These are phyloP conservation scores for Rhodotorula sp. DNA, from an alignment of 1,284 basidiomycete genomes.

Conservation along the genomic window DNA sequence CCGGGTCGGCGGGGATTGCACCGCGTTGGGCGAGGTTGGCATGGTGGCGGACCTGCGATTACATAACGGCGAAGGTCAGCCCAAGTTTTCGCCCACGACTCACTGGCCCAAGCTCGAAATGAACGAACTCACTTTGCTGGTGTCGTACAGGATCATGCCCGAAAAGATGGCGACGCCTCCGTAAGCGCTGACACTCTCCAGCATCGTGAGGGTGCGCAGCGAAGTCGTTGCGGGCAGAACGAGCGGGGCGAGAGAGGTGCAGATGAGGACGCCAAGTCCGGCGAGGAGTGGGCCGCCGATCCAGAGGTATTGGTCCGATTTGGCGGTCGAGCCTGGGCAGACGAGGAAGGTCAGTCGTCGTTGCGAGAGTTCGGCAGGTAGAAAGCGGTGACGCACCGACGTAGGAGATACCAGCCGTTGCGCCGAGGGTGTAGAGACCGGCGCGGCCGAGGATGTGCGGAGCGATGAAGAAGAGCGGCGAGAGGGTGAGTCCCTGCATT, in stretches of 20 bases:
- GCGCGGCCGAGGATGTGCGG: slow-evolving; percentile 85
- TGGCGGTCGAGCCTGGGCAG: slow-evolving; percentile 66
- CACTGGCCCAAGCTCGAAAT: no score
- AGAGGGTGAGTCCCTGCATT: slow-evolving; percentile 78
- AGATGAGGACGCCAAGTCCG: slow-evolving; percentile 76
- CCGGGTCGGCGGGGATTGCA: slow-evolving; percentile 65
- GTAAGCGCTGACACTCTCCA: slow-evolving; percentile 71
- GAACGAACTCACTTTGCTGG: slow-evolving; percentile 51
- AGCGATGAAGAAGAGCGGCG: slow-evolving; percentile 77
- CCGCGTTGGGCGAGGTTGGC: slow-evolving; percentile 72
- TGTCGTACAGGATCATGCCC: slow-evolving; percentile 82
- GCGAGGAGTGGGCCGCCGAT: slow-evolving; percentile 65
- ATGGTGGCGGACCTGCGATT: slow-evolving; percentile 73
- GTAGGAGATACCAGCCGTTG: slow-evolving; percentile 72
- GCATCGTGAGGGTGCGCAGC: slow-evolving; percentile 66
- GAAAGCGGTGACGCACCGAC: slow-evolving; percentile 56
- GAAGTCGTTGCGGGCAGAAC: slow-evolving; percentile 58
- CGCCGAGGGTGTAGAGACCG: slow-evolving; percentile 80
- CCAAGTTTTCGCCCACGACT: no score
- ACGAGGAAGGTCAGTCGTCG: no score
- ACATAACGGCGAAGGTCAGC: background rate
- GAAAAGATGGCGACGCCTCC: slow-evolving; percentile 64
- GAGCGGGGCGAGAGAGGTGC: slow-evolving; percentile 81
- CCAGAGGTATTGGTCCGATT: slow-evolving; percentile 78
- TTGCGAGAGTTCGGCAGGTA: no score